Evolutionary conservation across 352 stramenopile species (phyloP), one percentile per base, ranked within the genome.

Genomic region (Phytophthora fragariae): DNA sequence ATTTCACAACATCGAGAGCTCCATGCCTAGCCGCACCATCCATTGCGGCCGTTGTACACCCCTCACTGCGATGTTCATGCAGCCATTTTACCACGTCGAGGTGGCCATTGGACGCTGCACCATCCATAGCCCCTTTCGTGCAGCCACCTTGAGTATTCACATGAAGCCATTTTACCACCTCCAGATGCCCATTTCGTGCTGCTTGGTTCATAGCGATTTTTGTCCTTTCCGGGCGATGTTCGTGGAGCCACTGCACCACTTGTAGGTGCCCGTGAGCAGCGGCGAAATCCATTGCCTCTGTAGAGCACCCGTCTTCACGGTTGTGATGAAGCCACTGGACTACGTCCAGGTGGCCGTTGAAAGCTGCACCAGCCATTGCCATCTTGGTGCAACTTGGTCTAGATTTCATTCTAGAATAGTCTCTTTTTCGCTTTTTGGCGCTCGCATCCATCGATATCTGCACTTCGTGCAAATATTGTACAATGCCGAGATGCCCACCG

Each of bases 281-380:
- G 21, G 37, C 57, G 35, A 6, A 5, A 31, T 58, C 14, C 14
- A 58, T 41, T 2, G 53, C 27, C 1, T 29, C 19, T 9, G 59
- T 50, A 2, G 59, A 41, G 19, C 47, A 58, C 10, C 59, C 59
- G 17, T 66, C 59, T 7, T 15, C 5, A 10, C 46, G 14, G 12
- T 58, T 58, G 0, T 52, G 12, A 11, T 66, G 59, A 37, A 66
- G 59, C 59, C 59, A 58, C 12, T 58, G 47, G 10, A 66, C 58
- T 14, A 57, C 27, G 14, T 15, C 14, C 9, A 65, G 29, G 14
- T 65, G 59, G 5, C 60, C 60, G 31, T 67, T 58, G 6, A 17
- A 19, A n/a, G 59, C 59, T 24, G 59, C 59, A 3, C 29, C 19
- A 29, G n/a, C 8, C 17, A 29, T 53, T 14, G 19, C 19, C 46